These are phyloP conservation scores for Phylloporus sp. DNA, from an alignment of 768 basidiomycete genomes.

Conservation along the genomic window DNA sequence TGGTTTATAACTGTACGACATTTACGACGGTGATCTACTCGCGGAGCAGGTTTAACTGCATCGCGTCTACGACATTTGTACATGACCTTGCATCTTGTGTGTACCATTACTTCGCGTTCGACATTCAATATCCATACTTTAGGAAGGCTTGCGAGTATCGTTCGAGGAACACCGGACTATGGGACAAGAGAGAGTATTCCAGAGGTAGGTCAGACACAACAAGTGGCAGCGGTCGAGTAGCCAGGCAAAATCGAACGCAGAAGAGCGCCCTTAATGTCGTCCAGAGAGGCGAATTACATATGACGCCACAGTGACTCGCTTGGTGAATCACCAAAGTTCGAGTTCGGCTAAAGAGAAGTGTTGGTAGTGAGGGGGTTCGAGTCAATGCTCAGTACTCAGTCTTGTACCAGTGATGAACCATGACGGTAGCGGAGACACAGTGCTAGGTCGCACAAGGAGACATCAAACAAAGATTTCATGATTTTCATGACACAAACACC, in stretches of 20 bases:
- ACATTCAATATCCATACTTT: neutral
- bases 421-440: too few species aligned
- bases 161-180: neutral
- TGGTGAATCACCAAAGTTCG: constrained; percentile 5
- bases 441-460: too few species aligned
- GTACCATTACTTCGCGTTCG: constrained; percentile 11
- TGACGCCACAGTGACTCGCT: neutral
- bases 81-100: constrained; percentile 21
- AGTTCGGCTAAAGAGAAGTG: constrained; percentile 1
- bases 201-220: neutral
- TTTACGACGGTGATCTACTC: constrained; percentile 15
- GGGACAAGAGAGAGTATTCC: neutral
- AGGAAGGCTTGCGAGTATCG: constrained; percentile 2
- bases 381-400: neutral
- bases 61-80: constrained; percentile 18
- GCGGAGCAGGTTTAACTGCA: constrained; percentile 10
- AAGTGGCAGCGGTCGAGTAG: too few species aligned
- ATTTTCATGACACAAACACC: too few species aligned
- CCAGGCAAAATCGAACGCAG: neutral
- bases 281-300: neutral
- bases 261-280: neutral
- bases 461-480: too few species aligned
- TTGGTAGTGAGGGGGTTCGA: neutral
- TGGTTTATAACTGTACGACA: constrained; percentile 14
- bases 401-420: too few species aligned